Evolutionary conservation across 805 yeast species (phyloP).

Genomic region (Jamesozyma gamospora): DNA sequence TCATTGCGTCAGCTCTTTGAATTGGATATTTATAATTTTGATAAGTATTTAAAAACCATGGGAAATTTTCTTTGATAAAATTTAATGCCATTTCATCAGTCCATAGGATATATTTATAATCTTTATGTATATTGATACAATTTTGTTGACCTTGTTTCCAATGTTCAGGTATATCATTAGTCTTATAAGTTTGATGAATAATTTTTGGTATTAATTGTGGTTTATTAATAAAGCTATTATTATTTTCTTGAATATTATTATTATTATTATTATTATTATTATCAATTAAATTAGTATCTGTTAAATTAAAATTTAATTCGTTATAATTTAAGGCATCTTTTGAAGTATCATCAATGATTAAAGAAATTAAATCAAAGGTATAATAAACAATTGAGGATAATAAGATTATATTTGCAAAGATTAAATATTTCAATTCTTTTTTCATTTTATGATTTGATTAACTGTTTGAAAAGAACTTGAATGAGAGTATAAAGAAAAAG

Average conservation of each 20-base stretch:
- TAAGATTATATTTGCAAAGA: constrained; percentile 46
- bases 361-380: constrained; percentile 59
- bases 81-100: constrained; percentile 75
- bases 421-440: constrained; percentile 50
- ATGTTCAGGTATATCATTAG: constrained; percentile 60
- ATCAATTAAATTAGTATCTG: neutral
- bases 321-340: constrained; percentile 49
- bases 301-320: constrained; percentile 44
- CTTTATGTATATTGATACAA: constrained; percentile 71
- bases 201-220: constrained; percentile 63
- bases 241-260: constrained; percentile 15
- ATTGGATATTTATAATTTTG: constrained; percentile 72
- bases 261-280: constrained; percentile 14
- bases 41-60: constrained; percentile 77
- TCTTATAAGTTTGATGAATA: constrained; percentile 87
- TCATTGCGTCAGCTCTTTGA: constrained; percentile 80
- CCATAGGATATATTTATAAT: constrained; percentile 80
- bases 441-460: constrained; percentile 34
- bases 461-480: neutral
- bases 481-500: neutral
- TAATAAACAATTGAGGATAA: constrained; percentile 44
- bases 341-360: constrained; percentile 57
- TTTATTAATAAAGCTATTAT: neutral
- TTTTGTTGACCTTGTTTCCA: constrained; percentile 72
- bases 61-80: constrained; percentile 67